These are phyloP conservation scores for Taiozyma sp. DNA, from an alignment of 1,139 yeast species.

Conservation along the genomic window DNA sequence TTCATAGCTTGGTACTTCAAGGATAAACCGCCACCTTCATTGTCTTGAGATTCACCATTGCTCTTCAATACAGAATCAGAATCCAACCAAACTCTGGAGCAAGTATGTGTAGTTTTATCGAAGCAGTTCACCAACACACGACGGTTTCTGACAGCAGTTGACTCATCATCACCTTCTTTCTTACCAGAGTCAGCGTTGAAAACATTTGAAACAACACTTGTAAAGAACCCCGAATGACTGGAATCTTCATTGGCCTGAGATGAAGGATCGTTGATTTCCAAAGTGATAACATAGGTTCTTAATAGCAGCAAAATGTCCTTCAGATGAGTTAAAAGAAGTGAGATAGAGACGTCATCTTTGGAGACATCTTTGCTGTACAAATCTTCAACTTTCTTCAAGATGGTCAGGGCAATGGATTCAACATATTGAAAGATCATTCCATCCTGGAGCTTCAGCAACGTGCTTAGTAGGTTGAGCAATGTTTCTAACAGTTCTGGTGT, in stretches of 20 bases:
- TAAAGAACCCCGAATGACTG: constrained; percentile 55
- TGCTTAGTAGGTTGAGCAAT: constrained; percentile 18
- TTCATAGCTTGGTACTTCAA: constrained; percentile 60
- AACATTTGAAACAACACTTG: constrained; percentile 81
- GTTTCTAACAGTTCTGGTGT: constrained; percentile 15
- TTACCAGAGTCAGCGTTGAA: constrained; percentile 39
- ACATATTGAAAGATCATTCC: constrained; percentile 21
- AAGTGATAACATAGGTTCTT: constrained; percentile 20
- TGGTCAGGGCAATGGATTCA: constrained; percentile 17
- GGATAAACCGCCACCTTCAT: constrained; percentile 31
- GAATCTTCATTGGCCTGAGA: constrained; percentile 5
- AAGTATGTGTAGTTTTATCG: constrained; percentile 51
- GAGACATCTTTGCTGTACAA: constrained; percentile 12
- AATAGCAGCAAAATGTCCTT: constrained; percentile 20
- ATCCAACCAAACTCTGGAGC: constrained; percentile 62
- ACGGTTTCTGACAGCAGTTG: constrained; percentile 8
- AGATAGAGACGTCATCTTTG: constrained; percentile 42
- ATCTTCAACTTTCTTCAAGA: constrained; percentile 17
- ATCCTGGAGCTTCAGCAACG: constrained; percentile 20
- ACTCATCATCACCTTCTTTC: neutral
- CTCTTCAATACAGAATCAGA: constrained; percentile 20
- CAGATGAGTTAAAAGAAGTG: constrained; percentile 55
- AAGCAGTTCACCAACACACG: constrained; percentile 39
- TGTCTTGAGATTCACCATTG: constrained; percentile 7
- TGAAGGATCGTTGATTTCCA: constrained; percentile 16